Evolutionary conservation across 208 protist genomes (phyloP).

Genomic region (Porcisia deanei): DNA sequence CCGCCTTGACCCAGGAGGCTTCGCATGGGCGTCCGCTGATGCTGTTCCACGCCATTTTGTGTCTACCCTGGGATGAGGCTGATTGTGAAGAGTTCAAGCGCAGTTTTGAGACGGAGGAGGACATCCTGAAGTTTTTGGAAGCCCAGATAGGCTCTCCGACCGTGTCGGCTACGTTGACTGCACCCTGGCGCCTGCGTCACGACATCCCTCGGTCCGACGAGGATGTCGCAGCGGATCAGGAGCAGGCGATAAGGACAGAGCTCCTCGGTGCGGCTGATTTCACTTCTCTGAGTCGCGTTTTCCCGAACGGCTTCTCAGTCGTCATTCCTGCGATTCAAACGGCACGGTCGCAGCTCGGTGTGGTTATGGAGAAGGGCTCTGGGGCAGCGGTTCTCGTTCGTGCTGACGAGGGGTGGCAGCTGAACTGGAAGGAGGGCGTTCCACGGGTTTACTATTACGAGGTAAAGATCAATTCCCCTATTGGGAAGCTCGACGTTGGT

Average conservation of each 20-base stretch:
- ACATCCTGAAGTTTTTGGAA: constrained; percentile 61
- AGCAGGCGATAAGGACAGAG: constrained; percentile 46
- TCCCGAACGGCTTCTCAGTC: constrained; percentile 86
- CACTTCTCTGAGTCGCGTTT: constrained; percentile 65
- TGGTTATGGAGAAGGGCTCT: constrained; percentile 70
- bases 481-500: constrained; percentile 42
- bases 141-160: constrained; percentile 63
- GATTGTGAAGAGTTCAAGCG: constrained; percentile 75
- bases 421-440: constrained; percentile 71
- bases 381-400: constrained; percentile 55
- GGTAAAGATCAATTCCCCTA: constrained; percentile 58
- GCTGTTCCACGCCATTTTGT: constrained; percentile 73
- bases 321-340: constrained; percentile 66
- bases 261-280: constrained; percentile 67
- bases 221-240: constrained; percentile 27
- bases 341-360: constrained; percentile 58
- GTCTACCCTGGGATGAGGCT: constrained; percentile 78
- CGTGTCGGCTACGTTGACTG: constrained; percentile 44
- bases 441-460: constrained; percentile 90
- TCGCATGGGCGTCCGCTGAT: constrained; percentile 50
- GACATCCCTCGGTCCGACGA: constrained; percentile 21
- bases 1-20: constrained; percentile 47
- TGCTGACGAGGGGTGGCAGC: constrained; percentile 84
- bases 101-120: constrained; percentile 39
- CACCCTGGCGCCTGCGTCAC: constrained; percentile 44